These are phyloP conservation scores for Eutypella sp. DNA, from an alignment of 2,329 filamentous ascomycete species.

Conservation along the genomic window DNA sequence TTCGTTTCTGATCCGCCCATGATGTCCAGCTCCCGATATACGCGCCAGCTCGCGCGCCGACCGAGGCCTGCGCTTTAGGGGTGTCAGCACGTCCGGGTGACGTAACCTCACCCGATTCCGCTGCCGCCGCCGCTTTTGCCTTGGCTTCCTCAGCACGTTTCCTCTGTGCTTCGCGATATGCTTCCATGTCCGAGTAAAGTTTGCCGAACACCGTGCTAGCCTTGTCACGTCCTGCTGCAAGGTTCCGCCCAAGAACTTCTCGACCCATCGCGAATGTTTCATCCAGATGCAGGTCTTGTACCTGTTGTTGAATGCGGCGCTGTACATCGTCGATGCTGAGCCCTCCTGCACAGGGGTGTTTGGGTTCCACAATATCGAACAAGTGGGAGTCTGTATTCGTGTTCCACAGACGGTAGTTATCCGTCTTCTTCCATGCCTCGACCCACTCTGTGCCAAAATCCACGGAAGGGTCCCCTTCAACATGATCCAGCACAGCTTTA, in stretches of 20 bases:
- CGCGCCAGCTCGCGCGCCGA: constrained; percentile 53
- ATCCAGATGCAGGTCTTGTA: constrained; percentile 89
- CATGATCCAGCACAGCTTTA: constrained; percentile 56
- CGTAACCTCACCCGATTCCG: constrained; percentile 21
- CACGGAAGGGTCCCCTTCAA: constrained; percentile 75
- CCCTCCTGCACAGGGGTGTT: constrained; percentile 88
- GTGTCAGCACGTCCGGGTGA: constrained; percentile 26
- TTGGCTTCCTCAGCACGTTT: constrained; percentile 55
- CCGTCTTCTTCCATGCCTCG: constrained; percentile 79
- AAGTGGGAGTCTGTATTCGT: constrained; percentile 76
- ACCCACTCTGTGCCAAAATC: constrained; percentile 86
- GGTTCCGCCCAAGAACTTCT: constrained; percentile 80
- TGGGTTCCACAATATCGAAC: constrained; percentile 90
- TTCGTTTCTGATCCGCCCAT: constrained; percentile 73
- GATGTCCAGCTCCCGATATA: constrained; percentile 66
- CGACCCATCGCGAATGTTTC: constrained; percentile 79
- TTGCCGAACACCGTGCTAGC: constrained; percentile 82
- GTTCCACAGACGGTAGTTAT: constrained; percentile 89
- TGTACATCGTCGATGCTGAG: constrained; percentile 93
- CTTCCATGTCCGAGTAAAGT: constrained; percentile 86
- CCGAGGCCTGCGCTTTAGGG: constrained; percentile 42
- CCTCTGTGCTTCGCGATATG: constrained; percentile 68
- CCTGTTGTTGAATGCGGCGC: constrained; percentile 81
- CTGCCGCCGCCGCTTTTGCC: constrained; percentile 16
- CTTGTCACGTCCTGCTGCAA: constrained; percentile 84